Evolutionary conservation across 2,329 filamentous ascomycete genomes (phyloP).

Genomic region (Rhynchosporium agropyri): DNA sequence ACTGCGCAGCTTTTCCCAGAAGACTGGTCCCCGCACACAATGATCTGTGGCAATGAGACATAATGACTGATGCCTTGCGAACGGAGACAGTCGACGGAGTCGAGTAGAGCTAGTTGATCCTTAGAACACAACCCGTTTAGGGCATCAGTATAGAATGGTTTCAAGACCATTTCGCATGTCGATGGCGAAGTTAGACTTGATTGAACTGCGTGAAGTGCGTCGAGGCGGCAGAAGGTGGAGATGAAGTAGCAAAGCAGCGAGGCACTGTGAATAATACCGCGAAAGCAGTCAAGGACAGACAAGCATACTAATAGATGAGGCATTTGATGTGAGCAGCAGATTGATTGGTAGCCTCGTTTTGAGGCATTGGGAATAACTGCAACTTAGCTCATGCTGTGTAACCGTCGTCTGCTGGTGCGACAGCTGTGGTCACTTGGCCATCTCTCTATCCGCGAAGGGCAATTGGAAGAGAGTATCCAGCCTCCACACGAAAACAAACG

Average conservation of each 20-base stretch:
- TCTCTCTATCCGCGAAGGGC: neutral
- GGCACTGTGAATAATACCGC: slow-evolving; percentile 14
- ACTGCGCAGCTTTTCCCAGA: slow-evolving; percentile 9
- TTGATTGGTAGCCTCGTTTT: slow-evolving; percentile 23
- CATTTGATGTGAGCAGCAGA: slow-evolving; percentile 6
- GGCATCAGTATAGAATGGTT: slow-evolving; percentile 26
- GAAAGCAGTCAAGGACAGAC: slow-evolving; percentile 19
- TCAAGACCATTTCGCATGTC: neutral
- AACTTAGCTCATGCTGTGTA: slow-evolving; percentile 9
- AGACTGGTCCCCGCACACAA: too few relatives aligned
- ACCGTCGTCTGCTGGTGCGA: too few relatives aligned
- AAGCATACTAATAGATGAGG: slow-evolving; percentile 15
- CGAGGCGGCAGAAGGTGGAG: slow-evolving; percentile 9
- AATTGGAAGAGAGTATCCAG: neutral
- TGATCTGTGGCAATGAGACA: slow-evolving; percentile 40
- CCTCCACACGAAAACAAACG: neutral
- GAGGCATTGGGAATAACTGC: slow-evolving; percentile 18
- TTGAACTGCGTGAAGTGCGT: slow-evolving; percentile 8
- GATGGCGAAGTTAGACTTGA: slow-evolving; percentile 2
- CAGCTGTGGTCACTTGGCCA: too few relatives aligned
- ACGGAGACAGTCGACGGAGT: slow-evolving; percentile 37
- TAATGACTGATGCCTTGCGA: slow-evolving; percentile 38
- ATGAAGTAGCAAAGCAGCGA: slow-evolving; percentile 17
- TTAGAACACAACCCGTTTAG: slow-evolving; percentile 31
- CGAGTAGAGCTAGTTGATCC: slow-evolving; percentile 36